phyloP scores from a whole-genome alignment of 2,329 filamentous ascomycete genomes.

The Fusarium annulatum region DNA sequence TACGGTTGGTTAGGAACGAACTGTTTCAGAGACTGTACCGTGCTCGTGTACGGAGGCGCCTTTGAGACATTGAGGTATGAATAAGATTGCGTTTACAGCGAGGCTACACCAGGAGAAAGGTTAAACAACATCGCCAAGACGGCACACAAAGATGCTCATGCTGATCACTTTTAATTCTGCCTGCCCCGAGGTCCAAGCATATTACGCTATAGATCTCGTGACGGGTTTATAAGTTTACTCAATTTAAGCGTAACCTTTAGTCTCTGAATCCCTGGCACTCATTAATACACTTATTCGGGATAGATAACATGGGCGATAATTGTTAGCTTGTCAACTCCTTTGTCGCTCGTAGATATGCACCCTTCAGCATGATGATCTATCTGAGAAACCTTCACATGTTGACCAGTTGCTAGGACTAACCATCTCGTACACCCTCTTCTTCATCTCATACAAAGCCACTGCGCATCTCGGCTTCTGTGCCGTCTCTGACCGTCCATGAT shows the following conservation, averaged over 20 bases:
- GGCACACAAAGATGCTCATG: conserved; percentile 13
- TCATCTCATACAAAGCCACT: conserved; percentile 11
- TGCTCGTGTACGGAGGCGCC: neutral
- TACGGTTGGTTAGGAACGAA: conserved; percentile 13
- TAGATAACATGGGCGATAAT: neutral
- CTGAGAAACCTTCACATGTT: neutral
- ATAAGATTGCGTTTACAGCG: conserved; percentile 4
- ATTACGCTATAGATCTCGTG: neutral
- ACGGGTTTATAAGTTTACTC: neutral
- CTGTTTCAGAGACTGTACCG: conserved; percentile 17
- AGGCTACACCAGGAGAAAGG: conserved; percentile 3
- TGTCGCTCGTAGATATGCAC: neutral
- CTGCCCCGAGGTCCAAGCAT: neutral
- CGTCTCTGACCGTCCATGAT: conserved; percentile 27
- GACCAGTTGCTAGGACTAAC: conserved; percentile 4
- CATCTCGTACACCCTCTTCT: conserved; percentile 29
- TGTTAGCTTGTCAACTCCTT: neutral
- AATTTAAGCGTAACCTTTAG: neutral
- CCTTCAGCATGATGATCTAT: neutral
- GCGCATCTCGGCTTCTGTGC: conserved; percentile 26
- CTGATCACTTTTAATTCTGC: neutral
- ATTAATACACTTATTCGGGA: neutral
- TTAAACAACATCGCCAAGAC: conserved; percentile 20
- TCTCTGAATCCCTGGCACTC: neutral
- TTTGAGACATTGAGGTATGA: neutral